Evolutionary conservation across 2,329 filamentous ascomycete species (phyloP), one percentile per base, ranked within the genome.

Genomic region (Fusarium heterosporum): DNA sequence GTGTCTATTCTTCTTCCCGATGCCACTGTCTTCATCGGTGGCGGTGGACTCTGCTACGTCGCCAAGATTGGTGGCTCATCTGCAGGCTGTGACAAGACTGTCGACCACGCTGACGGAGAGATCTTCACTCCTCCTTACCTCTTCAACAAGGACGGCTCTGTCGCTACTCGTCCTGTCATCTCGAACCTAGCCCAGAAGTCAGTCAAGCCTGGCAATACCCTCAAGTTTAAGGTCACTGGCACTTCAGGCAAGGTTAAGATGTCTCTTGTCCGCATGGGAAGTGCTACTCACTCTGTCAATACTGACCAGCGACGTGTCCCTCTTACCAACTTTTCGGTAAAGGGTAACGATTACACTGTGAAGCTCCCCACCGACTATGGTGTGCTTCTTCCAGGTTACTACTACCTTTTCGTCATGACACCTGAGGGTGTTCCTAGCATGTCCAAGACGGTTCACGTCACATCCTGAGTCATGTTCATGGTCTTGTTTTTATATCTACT

Each of bases 51-150:
- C 7, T 88, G 86, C 69, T 77, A 73, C 17, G 64, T 74, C 29
- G 54, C 51, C 11, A 68, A 36, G 26, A 55, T 68, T 4, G 73
- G 70, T 50, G 80, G 79, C 39, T 68, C 66, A 3, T 49, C 42
- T 6, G 64, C 55, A 34, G 51, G 55, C 9, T 79, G 74, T 62
- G 76, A 77, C 61, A 68, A 68, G 41, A 58, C 46, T 12, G 81
- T 79, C 60, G 73, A 88, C 55, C 86, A 89, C 64, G 80, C 78
- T 38, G 84, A 88, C 61, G 84, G 74, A 7, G 81, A 88, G 72
- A 82, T 89, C 51, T 88, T 82, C 72, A 79, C 78, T 6, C 87
- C 86, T 1, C 81, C 83, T 0, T 88, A 89, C 61, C 82, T 88
- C 0, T 82, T 86, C 61, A 81, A 80, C 29, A 32, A 70, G 4